Conservation (phyloP, 1,284 basidiomycete genomes). For the Leccinum insolens region DNA sequence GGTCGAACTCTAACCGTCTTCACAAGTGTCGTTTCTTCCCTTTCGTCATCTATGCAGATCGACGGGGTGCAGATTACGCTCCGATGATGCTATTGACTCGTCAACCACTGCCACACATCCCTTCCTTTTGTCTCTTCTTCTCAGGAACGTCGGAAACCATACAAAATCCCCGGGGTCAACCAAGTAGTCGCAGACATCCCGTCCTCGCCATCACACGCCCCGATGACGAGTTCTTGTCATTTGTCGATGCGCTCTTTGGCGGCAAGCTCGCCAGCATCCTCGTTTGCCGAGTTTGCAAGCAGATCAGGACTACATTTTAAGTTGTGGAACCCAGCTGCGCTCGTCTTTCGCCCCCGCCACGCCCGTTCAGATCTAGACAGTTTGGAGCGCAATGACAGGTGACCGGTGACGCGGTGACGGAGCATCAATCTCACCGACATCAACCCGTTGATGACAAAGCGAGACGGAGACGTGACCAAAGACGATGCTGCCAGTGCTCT, state of each 20-base stretch:
- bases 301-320: slow-evolving; percentile 41
- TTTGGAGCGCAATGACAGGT: slow-evolving; percentile 25
- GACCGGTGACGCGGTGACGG: slow-evolving; percentile 30
- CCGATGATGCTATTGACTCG: slow-evolving; percentile 69
- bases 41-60: slow-evolving; percentile 48
- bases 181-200: slow-evolving; percentile 3
- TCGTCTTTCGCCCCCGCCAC: slow-evolving; percentile 57
- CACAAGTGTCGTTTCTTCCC: slow-evolving; percentile 51
- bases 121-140: slow-evolving; percentile 60
- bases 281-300: slow-evolving; percentile 91
- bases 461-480: too few relatives aligned
- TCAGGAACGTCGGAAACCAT: slow-evolving; percentile 48
- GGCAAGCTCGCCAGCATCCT: slow-evolving; percentile 88
- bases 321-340: slow-evolving; percentile 38
- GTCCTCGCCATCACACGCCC: slow-evolving; percentile 21
- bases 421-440: slow-evolving; percentile 46
- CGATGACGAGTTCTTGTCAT: slow-evolving; percentile 63
- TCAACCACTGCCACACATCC: slow-evolving; percentile 60
- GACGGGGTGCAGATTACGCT: slow-evolving; percentile 40
- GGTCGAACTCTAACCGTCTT: slow-evolving; percentile 47
- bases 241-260: slow-evolving; percentile 89
- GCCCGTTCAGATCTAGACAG: slow-evolving; percentile 35
- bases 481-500: too few relatives aligned
- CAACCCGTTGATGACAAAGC: slow-evolving; percentile 8
- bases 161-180: slow-evolving; percentile 37